phyloP scores from a whole-genome alignment of 1,284 basidiomycete species.

The Schizophyllum amplum region DNA sequence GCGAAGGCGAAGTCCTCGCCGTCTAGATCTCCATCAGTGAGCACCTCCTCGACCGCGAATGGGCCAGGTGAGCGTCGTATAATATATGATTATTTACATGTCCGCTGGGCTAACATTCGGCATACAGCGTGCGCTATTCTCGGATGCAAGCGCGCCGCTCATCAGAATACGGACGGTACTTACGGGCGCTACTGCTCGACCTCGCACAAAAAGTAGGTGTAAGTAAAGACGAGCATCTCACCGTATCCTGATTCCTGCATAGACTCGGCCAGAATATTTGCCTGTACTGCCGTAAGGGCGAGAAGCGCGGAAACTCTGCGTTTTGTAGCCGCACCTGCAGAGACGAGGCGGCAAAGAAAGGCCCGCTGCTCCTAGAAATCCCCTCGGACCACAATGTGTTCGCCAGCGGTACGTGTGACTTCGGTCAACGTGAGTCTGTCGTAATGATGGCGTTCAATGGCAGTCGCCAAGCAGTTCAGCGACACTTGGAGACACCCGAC shows the following conservation, averaged over 20 bases:
- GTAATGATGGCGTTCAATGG: conserved; percentile 4
- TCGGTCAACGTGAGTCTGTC: neutral
- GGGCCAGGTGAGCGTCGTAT: neutral
- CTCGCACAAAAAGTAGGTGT: conserved; percentile 39
- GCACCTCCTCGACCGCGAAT: neutral
- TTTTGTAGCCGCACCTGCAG: conserved; percentile 50
- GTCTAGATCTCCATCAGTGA: neutral
- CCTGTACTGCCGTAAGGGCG: conserved; percentile 43
- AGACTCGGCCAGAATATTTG: conserved; percentile 37
- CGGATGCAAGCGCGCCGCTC: conserved; percentile 35
- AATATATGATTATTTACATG: neutral
- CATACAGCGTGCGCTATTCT: neutral
- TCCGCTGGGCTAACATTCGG: neutral
- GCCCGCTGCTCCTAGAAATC: conserved; percentile 51
- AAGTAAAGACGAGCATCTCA: neutral
- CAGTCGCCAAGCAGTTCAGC: conserved; percentile 58
- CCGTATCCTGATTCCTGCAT: neutral
- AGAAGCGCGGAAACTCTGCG: conserved; percentile 44
- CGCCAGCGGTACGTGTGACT: conserved; percentile 40
- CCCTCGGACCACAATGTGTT: conserved; percentile 51
- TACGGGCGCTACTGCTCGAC: conserved; percentile 38
- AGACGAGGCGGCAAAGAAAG: conserved; percentile 41
- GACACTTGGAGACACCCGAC: conserved; percentile 48
- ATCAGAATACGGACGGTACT: conserved; percentile 24
- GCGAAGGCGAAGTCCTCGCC: conserved; percentile 15